Conservation (phyloP, 176 grass and related monocot species). For the Stipa capillata region DNA sequence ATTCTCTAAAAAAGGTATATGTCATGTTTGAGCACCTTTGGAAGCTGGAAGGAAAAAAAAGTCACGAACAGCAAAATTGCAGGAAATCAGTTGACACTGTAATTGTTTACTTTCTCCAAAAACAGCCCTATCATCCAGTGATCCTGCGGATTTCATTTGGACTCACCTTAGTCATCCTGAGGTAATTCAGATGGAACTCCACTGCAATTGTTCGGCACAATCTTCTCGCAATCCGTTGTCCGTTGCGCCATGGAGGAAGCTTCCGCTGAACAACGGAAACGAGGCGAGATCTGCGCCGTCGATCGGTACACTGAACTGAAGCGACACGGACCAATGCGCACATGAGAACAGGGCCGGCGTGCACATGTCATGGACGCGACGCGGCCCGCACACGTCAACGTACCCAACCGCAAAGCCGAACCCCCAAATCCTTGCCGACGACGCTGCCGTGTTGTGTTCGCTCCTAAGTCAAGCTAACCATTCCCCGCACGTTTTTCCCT, state of each 20-base stretch:
- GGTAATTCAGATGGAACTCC: background rate
- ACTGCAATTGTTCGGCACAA: background rate
- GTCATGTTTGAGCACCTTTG: background rate
- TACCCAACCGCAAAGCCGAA: background rate
- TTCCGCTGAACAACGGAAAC: background rate
- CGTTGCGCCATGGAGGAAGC: background rate
- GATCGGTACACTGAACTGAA: background rate
- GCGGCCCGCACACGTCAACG: conserved; percentile 31
- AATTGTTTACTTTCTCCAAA: too few relatives aligned
- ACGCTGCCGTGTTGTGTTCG: background rate
- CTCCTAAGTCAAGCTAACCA: background rate
- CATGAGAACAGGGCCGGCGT: conserved; percentile 10
- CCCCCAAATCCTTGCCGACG: background rate
- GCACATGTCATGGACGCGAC: too few relatives aligned
- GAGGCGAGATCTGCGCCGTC: background rate
- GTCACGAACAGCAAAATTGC: background rate
- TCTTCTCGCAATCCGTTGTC: too few relatives aligned
- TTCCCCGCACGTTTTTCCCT: conserved; percentile 34
- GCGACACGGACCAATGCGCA: background rate
- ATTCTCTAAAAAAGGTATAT: background rate
- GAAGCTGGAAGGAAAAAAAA: background rate
- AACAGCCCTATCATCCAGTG: too few relatives aligned
- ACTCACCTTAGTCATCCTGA: background rate
- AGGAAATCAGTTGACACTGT: too few relatives aligned
- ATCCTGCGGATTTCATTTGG: background rate